Conservation (phyloP, 2,329 filamentous ascomycete species). For the Graphilbum fragrans region DNA sequence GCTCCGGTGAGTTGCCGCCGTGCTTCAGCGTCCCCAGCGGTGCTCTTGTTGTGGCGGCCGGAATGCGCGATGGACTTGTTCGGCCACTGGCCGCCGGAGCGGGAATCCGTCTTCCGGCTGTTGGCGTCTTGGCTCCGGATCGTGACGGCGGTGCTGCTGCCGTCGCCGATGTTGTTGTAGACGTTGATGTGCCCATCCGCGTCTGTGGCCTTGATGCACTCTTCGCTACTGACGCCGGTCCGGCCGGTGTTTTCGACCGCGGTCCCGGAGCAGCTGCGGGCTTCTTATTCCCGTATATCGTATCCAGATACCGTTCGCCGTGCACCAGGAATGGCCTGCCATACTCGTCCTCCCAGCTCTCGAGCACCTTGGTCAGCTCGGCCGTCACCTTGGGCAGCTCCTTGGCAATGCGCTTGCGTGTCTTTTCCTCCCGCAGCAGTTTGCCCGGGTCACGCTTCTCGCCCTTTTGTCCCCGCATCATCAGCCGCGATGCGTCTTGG, state of each 20-base stretch:
- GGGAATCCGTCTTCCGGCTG: slow-evolving; percentile 7
- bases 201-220: slow-evolving; percentile 6
- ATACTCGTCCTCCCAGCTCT: slow-evolving; percentile 87
- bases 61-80: slow-evolving; percentile 56
- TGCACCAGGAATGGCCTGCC: slow-evolving; percentile 87
- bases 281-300: slow-evolving; percentile 47
- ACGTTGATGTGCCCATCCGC: slow-evolving; percentile 1
- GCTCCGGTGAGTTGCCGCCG: slow-evolving; percentile 72
- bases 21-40: slow-evolving; percentile 58
- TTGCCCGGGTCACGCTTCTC: slow-evolving; percentile 92
- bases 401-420: slow-evolving; percentile 93
- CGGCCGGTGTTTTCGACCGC: slow-evolving; percentile 61
- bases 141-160: slow-evolving; percentile 9
- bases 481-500: slow-evolving; percentile 86
- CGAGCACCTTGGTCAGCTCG: slow-evolving; percentile 72
- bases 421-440: slow-evolving; percentile 90
- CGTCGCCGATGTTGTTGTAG: neutral
- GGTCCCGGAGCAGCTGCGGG: slow-evolving; percentile 41
- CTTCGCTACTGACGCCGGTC: slow-evolving; percentile 30
- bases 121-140: slow-evolving; percentile 38
- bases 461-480: slow-evolving; percentile 84
- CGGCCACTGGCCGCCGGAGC: slow-evolving; percentile 15
- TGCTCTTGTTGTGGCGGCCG: slow-evolving; percentile 37
- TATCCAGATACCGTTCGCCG: slow-evolving; percentile 81
- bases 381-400: slow-evolving; percentile 84